Percentiles rank a stretch among this genome's conserved stretches.
Evolutionary conservation across 1,139 yeast genomes (phyloP).

Genomic region (Diutina sp.): DNA sequence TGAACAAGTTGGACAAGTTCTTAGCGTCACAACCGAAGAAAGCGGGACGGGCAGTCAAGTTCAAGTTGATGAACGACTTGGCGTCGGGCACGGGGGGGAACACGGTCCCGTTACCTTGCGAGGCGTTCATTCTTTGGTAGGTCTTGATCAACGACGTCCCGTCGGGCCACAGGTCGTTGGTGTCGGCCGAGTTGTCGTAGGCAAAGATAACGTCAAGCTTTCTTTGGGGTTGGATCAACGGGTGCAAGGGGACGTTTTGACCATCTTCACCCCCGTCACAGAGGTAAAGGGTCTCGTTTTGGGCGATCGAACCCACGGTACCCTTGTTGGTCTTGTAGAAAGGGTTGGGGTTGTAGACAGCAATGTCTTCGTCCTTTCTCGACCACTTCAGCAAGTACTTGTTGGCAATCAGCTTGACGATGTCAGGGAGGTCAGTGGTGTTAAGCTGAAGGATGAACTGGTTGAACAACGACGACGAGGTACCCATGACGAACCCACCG

Average conservation of each 20-base stretch:
- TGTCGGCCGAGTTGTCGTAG: constrained; percentile 28
- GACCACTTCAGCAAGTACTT: constrained; percentile 16
- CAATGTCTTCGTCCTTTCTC: constrained; percentile 21
- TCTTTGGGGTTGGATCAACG: constrained; percentile 18
- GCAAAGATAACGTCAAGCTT: constrained; percentile 22
- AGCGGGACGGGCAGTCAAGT: constrained; percentile 24
- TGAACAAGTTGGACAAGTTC: constrained; percentile 9
- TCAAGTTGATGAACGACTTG: constrained; percentile 14
- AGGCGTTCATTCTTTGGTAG: constrained; percentile 11
- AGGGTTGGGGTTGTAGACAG: constrained; percentile 30
- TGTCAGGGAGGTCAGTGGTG: constrained; percentile 12
- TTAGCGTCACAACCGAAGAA: constrained; percentile 44
- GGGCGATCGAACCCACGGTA: constrained; percentile 11
- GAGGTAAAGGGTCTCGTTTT: constrained; percentile 36
- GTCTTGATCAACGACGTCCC: constrained; percentile 10
- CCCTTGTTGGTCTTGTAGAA: constrained; percentile 13
- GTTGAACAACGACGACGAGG: constrained; percentile 63
- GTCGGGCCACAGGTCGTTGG: constrained; percentile 21
- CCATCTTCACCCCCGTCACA: constrained; percentile 83
- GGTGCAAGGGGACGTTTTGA: constrained; percentile 29
- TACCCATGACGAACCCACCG: constrained; percentile 60
- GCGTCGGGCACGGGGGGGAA: constrained; percentile 28
- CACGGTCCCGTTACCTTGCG: constrained; percentile 13
- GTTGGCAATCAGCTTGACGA: constrained; percentile 15
- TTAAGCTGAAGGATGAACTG: constrained; percentile 34